Base-by-base conservation (phyloP, 352 stramenopile species). In the Globisporangium lucens region DNA sequence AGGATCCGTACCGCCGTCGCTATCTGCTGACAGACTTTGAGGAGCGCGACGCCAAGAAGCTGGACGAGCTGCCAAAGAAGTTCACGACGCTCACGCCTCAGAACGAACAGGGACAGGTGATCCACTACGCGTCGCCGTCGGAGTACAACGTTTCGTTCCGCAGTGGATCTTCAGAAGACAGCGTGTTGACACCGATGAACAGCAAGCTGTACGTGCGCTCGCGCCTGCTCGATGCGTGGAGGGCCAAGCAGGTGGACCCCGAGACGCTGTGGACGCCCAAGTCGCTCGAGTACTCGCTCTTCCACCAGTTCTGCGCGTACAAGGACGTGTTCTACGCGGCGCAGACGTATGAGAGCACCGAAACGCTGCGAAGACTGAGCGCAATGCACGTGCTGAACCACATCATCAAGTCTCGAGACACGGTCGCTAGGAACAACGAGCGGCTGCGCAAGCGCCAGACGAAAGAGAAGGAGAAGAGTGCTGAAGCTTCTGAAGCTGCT, bases 301-400 rank as follows among this genome's bases (percentile, higher is more conserved):
- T 82, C 20, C 72, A 75, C 53, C 77, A 90, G 52, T 67, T 91
- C 12, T 71, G 63, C 8, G 66, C 71, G 12, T 94, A 94, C 67
- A 73, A 72, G 15, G 86, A 94, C 63, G 77, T 94, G 35, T 77
- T 90, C 51, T 94, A 84, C 46, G 85, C 84, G 33, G 82, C 79
- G 17, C 86, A 94, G 61, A 90, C 84, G 43, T 73, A 82, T 30
- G 78, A 79, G 17, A 85, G 83, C 63, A 90, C 80, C 9, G 55
- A 66, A 24, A 75, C 64, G 22, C 64, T 94, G 61, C 86, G 86
- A 8, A 79, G 76, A 13, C 35, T 92, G 62, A 82, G 74, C 22
- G 83, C 82, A 0, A 92, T 94, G 86, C 86, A 94, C 66, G 76
- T 89, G 55, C 63, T 92, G 30, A 94, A 94, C 68, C 86, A 94